Percentiles rank a stretch among this genome's conserved stretches.
Evolutionary conservation across 805 yeast species (phyloP).

Genomic region (Priceomyces carsonii): DNA sequence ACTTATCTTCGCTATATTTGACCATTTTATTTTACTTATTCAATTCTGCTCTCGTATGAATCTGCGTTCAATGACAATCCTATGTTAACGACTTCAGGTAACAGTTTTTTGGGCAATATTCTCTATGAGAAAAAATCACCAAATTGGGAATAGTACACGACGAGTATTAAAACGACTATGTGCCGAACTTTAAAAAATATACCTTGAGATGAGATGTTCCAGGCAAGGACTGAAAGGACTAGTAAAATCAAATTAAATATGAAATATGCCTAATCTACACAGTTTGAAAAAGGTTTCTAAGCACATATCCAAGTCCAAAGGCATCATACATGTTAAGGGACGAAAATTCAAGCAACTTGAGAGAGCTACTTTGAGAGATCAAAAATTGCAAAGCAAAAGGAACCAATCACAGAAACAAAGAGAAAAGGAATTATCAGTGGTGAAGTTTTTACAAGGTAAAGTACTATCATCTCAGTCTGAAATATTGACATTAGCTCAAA

Average conservation of each 20-base stretch:
- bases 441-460: conserved; percentile 48
- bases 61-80: neutral
- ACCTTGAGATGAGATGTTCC: conserved; percentile 5
- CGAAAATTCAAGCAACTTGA: conserved; percentile 82
- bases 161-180: too few species aligned
- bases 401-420: conserved; percentile 57
- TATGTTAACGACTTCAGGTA: conserved; percentile 4
- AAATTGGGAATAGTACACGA: conserved; percentile 14
- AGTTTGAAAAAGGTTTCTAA: conserved; percentile 66
- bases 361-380: conserved; percentile 84
- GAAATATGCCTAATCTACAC: conserved; percentile 65
- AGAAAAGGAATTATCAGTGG: conserved; percentile 58
- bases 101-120: conserved; percentile 1
- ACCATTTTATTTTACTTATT: conserved; percentile 35
- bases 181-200: too few species aligned
- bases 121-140: conserved; percentile 10
- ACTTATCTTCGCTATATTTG: conserved; percentile 72
- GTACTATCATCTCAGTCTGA: conserved; percentile 28
- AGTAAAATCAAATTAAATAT: neutral
- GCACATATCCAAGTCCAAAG: conserved; percentile 53
- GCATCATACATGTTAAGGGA: conserved; percentile 80
- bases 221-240: too few species aligned
- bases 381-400: conserved; percentile 63
- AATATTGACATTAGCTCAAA: conserved; percentile 55
- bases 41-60: neutral